Evolutionary conservation across 306 rosid genomes (phyloP).

Genomic region (Ormosia emarginata): DNA sequence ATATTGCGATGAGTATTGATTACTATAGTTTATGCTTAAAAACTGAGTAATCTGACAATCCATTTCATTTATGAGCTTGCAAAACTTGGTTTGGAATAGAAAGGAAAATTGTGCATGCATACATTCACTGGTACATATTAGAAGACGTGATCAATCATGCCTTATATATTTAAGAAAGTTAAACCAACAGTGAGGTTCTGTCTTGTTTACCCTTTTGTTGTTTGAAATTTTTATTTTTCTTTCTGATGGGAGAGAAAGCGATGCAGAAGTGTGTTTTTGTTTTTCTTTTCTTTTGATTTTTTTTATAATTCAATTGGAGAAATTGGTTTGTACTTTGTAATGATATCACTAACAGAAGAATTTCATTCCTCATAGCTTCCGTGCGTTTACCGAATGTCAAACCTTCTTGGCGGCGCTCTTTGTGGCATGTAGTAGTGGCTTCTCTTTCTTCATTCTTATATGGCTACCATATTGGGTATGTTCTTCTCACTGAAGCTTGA

Average conservation of each 20-base stretch:
- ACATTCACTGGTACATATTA: neutral
- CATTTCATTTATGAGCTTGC: slow-evolving; percentile 7
- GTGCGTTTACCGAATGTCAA: slow-evolving; percentile 43
- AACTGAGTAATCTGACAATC: neutral
- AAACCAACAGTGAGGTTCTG: slow-evolving; percentile 4
- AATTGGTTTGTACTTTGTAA: neutral
- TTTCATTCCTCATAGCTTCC: slow-evolving; percentile 31
- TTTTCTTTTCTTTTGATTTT: neutral
- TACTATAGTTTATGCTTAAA: neutral
- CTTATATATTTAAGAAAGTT: slow-evolving; percentile 2
- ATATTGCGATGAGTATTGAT: neutral
- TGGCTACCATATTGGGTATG: slow-evolving; percentile 85
- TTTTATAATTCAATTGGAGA: neutral
- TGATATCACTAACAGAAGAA: slow-evolving; percentile 25
- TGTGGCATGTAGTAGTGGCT: slow-evolving; percentile 69
- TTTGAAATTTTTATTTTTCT: neutral
- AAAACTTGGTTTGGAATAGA: neutral
- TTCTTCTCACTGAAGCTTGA: slow-evolving; percentile 24
- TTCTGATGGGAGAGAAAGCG: neutral
- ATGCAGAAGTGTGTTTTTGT: neutral
- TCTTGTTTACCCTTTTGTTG: neutral
- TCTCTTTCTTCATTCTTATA: slow-evolving; percentile 68
- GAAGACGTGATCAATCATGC: neutral
- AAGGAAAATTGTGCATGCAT: neutral
- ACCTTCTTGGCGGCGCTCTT: slow-evolving; percentile 64